Conservation (phyloP, 768 basidiomycete genomes). For the Auriscalpium vulgare region DNA sequence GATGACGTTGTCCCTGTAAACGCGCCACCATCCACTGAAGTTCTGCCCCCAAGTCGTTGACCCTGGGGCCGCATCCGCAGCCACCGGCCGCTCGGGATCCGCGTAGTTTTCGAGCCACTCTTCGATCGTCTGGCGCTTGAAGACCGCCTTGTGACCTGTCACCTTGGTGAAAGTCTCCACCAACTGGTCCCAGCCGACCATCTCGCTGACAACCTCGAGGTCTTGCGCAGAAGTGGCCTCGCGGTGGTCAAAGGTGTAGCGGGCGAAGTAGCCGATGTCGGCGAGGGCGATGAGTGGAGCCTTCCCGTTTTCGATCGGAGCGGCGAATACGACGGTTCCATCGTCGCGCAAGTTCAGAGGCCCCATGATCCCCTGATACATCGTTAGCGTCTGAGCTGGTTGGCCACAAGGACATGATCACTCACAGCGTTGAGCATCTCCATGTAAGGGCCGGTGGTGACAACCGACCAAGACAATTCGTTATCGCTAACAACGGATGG, state of each 20-base stretch:
- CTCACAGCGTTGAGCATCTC: slow-evolving; percentile 31
- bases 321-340: background rate
- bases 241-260: background rate
- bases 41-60: slow-evolving; percentile 19
- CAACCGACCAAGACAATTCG: slow-evolving; percentile 26
- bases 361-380: too few species aligned
- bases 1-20: slow-evolving; percentile 22
- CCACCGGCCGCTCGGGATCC: too few species aligned
- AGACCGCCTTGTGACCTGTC: background rate
- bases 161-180: background rate
- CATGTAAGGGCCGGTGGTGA: slow-evolving; percentile 32
- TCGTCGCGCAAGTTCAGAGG: background rate
- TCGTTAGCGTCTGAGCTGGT: too few species aligned
- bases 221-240: background rate
- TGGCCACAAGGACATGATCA: background rate
- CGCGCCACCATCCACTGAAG: slow-evolving; percentile 22
- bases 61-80: too few species aligned
- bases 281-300: background rate
- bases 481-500: slow-evolving; percentile 22
- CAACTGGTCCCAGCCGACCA: background rate
- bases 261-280: background rate
- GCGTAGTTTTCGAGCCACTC: too few species aligned
- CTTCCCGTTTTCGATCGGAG: background rate
- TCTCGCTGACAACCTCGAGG: background rate
- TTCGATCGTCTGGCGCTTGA: background rate